Evolutionary conservation across 1,284 basidiomycete species (phyloP).

Genomic region (Marasmius fiardii): DNA sequence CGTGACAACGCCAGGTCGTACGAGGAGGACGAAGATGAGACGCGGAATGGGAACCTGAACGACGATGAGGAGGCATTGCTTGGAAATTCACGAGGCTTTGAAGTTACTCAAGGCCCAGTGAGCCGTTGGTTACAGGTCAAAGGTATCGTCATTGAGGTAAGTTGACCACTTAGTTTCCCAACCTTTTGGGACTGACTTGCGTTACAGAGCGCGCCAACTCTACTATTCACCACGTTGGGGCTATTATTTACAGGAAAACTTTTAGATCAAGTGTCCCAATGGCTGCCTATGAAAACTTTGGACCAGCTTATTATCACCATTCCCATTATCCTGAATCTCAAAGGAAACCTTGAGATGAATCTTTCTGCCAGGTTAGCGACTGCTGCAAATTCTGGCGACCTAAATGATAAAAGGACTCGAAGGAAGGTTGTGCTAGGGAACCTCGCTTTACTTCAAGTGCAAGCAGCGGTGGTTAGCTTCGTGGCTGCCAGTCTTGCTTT

Average conservation of each 20-base stretch:
- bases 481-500: constrained; percentile 83
- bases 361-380: constrained; percentile 77
- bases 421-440: constrained; percentile 79
- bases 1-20: neutral
- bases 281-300: constrained; percentile 86
- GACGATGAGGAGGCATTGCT: constrained; percentile 15
- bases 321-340: constrained; percentile 92
- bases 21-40: neutral
- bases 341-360: constrained; percentile 97
- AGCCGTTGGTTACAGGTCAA: constrained; percentile 48
- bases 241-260: constrained; percentile 88
- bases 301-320: constrained; percentile 98
- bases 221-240: constrained; percentile 68
- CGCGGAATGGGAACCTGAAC: neutral
- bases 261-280: constrained; percentile 81
- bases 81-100: neutral
- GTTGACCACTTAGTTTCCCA: constrained; percentile 16
- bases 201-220: constrained; percentile 64
- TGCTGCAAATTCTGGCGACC: constrained; percentile 82
- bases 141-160: constrained; percentile 64
- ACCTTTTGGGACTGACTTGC: neutral
- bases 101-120: neutral
- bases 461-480: constrained; percentile 88
- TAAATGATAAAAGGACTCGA: constrained; percentile 71
- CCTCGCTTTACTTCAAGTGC: constrained; percentile 86